Percentiles rank a stretch among this genome's conserved stretches.
phyloP scores from a whole-genome alignment of 1,284 basidiomycete genomes.

The Malassezia obtusa region DNA sequence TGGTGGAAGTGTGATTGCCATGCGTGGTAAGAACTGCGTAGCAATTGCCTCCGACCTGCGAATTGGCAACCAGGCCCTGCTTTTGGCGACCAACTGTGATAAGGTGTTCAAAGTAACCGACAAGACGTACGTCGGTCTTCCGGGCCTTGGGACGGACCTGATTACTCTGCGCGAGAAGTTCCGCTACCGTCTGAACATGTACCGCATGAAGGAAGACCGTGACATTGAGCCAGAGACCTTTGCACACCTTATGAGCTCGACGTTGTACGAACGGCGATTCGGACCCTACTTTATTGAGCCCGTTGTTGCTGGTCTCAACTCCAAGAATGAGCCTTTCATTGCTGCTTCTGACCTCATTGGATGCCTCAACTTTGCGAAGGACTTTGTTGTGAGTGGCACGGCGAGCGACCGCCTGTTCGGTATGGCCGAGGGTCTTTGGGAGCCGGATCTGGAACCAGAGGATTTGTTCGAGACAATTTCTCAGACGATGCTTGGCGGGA shows the following conservation, averaged over 20 bases:
- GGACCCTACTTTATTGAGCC: slow-evolving; percentile 96
- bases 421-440: slow-evolving; percentile 97
- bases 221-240: slow-evolving; percentile 94
- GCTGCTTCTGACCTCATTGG: slow-evolving; percentile 93
- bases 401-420: slow-evolving; percentile 86
- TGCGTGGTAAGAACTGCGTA: slow-evolving; percentile 97
- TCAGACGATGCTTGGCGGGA: slow-evolving; percentile 86
- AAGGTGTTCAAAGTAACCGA: slow-evolving; percentile 94
- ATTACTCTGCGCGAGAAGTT: slow-evolving; percentile 61
- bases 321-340: slow-evolving; percentile 80
- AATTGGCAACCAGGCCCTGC: slow-evolving; percentile 78
- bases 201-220: slow-evolving; percentile 97
- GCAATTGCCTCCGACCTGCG: slow-evolving; percentile 94
- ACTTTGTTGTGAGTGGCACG: slow-evolving; percentile 93
- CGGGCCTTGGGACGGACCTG: slow-evolving; percentile 88
- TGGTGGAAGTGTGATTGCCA: slow-evolving; percentile 95
- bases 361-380: slow-evolving; percentile 86
- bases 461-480: slow-evolving; percentile 98
- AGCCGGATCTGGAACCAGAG: slow-evolving; percentile 88
- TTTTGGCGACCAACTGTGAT: slow-evolving; percentile 84
- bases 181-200: slow-evolving; percentile 92
- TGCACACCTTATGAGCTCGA: slow-evolving; percentile 86
- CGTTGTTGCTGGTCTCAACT: slow-evolving; percentile 78
- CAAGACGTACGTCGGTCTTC: slow-evolving; percentile 80
- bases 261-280: slow-evolving; percentile 93